These are phyloP conservation scores for Verticillium klebahnii DNA, from an alignment of 2,329 filamentous ascomycete species.

Conservation along the genomic window DNA sequence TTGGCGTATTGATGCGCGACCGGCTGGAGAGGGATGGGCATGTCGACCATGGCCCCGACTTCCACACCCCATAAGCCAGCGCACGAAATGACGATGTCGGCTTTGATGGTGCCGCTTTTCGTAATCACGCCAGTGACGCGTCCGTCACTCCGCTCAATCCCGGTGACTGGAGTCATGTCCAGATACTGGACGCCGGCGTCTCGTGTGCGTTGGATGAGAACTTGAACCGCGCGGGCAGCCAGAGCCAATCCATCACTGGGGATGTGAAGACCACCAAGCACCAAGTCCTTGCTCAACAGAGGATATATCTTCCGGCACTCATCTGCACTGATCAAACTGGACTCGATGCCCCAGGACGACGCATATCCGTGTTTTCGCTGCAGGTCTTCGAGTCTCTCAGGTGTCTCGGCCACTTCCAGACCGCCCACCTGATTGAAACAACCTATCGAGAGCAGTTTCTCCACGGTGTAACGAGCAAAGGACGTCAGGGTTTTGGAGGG, in stretches of 20 bases:
- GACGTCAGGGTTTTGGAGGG: slow-evolving; percentile 51
- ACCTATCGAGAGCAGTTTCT: slow-evolving; percentile 52
- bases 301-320: slow-evolving; percentile 52
- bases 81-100: slow-evolving; percentile 59
- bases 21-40: slow-evolving; percentile 54
- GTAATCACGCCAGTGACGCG: slow-evolving; percentile 54
- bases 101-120: slow-evolving; percentile 40
- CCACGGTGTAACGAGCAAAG: slow-evolving; percentile 57
- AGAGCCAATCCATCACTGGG: slow-evolving; percentile 57
- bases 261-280: slow-evolving; percentile 56
- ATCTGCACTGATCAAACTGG: slow-evolving; percentile 44
- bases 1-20: slow-evolving; percentile 62
- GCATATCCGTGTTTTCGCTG: slow-evolving; percentile 60
- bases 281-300: slow-evolving; percentile 43
- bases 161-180: slow-evolving; percentile 51
- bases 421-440: slow-evolving; percentile 63
- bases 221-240: slow-evolving; percentile 56
- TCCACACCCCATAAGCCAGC: slow-evolving; percentile 65
- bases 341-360: slow-evolving; percentile 55
- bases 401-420: slow-evolving; percentile 57
- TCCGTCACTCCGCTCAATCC: slow-evolving; percentile 43
- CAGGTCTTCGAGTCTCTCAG: slow-evolving; percentile 52
- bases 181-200: slow-evolving; percentile 55
- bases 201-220: slow-evolving; percentile 54
- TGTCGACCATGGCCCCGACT: slow-evolving; percentile 55